Evolutionary conservation across 1,284 basidiomycete genomes (phyloP).

Genomic region (Volvariella surrecta): DNA sequence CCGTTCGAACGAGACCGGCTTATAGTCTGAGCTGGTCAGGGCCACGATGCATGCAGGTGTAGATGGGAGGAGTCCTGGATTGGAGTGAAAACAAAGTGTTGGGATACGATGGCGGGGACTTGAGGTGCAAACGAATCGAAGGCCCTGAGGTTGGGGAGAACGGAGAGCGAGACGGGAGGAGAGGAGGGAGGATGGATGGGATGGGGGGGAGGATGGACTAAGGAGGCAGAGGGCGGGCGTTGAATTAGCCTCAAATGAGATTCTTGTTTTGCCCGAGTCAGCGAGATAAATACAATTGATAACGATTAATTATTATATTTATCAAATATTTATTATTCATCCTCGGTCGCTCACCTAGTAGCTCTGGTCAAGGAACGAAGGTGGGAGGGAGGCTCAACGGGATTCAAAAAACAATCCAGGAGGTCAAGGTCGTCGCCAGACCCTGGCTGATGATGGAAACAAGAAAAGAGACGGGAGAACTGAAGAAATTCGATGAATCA

Average conservation of each 20-base stretch:
- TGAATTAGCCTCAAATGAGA: too few species aligned
- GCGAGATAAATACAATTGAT: conserved; percentile 9
- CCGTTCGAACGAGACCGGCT: conserved; percentile 48
- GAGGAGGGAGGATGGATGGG: conserved; percentile 4
- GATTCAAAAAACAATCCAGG: too few species aligned
- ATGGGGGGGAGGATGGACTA: conserved; percentile 8
- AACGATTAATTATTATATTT: neutral
- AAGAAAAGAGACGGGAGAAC: conserved; percentile 16
- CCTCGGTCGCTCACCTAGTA: neutral
- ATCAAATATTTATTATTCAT: neutral
- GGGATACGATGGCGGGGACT: conserved; percentile 8
- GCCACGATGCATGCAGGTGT: conserved; percentile 41
- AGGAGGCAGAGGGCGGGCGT: conserved; percentile 7
- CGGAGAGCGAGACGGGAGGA: conserved; percentile 8
- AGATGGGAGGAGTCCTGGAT: conserved; percentile 14
- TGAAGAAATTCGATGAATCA: conserved; percentile 12
- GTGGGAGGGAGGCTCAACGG: too few species aligned
- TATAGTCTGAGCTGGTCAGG: conserved; percentile 40
- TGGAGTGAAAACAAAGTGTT: conserved; percentile 11
- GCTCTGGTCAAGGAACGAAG: too few species aligned
- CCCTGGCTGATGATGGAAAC: conserved; percentile 13
- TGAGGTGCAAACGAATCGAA: conserved; percentile 10
- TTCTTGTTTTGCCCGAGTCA: neutral
- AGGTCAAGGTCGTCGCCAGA: too few species aligned
- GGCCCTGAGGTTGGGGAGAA: conserved; percentile 7